Evolutionary conservation across 106 monocot species (phyloP).

Genomic region (Vanilla planifolia): DNA sequence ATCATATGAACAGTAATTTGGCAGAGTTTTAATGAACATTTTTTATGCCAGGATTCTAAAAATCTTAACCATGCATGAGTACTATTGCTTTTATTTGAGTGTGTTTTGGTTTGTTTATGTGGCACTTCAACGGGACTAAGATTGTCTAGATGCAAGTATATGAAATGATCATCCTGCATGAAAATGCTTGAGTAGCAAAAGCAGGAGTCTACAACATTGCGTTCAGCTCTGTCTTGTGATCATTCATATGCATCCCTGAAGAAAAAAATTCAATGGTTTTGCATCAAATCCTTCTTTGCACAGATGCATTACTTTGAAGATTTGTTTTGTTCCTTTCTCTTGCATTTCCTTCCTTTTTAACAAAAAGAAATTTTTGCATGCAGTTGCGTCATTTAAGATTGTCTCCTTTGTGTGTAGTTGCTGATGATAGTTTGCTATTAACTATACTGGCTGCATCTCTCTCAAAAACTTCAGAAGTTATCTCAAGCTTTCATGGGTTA

Average conservation of each 20-base stretch:
- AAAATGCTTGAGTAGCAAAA: neutral
- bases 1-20: no score
- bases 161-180: neutral
- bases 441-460: constrained; percentile 41
- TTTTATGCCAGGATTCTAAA: no score
- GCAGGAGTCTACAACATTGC: neutral
- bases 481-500: constrained; percentile 59
- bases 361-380: neutral
- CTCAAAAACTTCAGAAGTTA: constrained; percentile 40
- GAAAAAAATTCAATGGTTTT: neutral
- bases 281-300: neutral
- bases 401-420: constrained; percentile 64
- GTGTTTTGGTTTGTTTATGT: no score
- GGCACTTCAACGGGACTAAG: neutral
- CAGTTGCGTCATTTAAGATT: constrained; percentile 53
- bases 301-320: neutral
- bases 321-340: neutral
- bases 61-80: no score
- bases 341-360: neutral
- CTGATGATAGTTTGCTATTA: constrained; percentile 88
- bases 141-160: neutral
- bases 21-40: no score
- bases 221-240: neutral
- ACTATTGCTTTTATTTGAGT: no score
- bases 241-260: constrained; percentile 3